Base-by-base conservation (phyloP, 768 basidiomycete species). In the Sutorius australiensis region DNA sequence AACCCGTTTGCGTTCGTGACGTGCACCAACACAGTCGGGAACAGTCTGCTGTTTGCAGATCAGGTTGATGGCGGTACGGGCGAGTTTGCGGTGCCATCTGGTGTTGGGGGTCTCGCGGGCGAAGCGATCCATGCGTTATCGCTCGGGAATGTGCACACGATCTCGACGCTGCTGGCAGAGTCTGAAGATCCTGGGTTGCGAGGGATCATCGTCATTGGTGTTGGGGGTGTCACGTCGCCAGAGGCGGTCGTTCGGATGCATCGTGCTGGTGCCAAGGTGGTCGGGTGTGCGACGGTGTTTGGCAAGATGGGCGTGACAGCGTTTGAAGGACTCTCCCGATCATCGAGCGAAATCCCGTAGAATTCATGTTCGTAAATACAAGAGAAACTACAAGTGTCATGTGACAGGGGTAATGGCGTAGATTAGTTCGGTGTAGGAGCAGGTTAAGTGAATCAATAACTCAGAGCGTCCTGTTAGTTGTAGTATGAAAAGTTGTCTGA, bases 1-100 rank as follows among this genome's bases (percentile, higher is more conserved):
- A 77, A 77, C 53, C 80, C 86, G 6, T 75, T 92, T 56, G 77
- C 87, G 11, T 93, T 89, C 70, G 63, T 92, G 61, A 87, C 87
- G 12, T 84, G 86, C 62, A 90, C 86, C 24, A 92, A 92, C 63
- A 92, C 89, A 3, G 76, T 93, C 16, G 90, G 90, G 24, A 83
- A 80, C 52, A 75, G 81, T 31, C 68, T 92, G 46, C 69, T 85
- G 33, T 87, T 87, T 59, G 60, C 75, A 1, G 82, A 84, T 19
- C 82, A 87, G 69, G 71, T 74, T 9, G 59, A 57, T 2, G 55
- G 52, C 8, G 46, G 46, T 9, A 58, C 43, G 24, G 57, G 40
- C 13, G 58, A 59, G 45, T 86, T 80, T 55, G 88, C 87, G 5
- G 71, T 92, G 16, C 86, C 87, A 3, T 77, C 82, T 0, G 76